Percentiles rank a stretch among this genome's conserved stretches.
phyloP scores from a whole-genome alignment of 768 basidiomycete genomes.

The Mycena rosella region DNA sequence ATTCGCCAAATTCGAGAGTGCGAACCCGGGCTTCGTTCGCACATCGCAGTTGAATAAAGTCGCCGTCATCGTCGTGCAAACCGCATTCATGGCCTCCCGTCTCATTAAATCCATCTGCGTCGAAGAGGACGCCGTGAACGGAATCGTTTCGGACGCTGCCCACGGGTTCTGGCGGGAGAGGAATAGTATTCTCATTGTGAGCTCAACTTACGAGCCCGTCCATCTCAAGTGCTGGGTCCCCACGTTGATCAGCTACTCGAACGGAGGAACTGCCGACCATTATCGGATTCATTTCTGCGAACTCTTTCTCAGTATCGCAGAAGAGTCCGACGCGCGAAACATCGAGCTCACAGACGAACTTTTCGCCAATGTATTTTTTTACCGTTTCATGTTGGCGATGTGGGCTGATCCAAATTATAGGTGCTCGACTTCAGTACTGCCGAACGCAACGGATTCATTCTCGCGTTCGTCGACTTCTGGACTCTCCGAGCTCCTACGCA shows the following conservation, averaged over 20 bases:
- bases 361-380: neutral
- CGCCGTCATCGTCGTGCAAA: neutral
- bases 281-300: neutral
- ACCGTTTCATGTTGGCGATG: too few species aligned
- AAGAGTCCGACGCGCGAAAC: neutral
- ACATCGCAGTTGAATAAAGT: neutral
- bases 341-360: neutral
- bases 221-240: constrained; percentile 5
- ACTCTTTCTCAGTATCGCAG: neutral
- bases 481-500: neutral
- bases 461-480: constrained; percentile 7
- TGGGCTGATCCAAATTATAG: neutral
- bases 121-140: neutral
- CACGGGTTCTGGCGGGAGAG: neutral
- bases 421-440: constrained; percentile 7
- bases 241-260: neutral
- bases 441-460: neutral
- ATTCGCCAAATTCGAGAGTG: neutral
- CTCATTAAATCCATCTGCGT: constrained; percentile 5
- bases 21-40: neutral
- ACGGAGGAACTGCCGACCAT: neutral
- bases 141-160: constrained; percentile 13
- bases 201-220: neutral
- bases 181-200: neutral
- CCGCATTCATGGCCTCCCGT: constrained; percentile 4